Percentiles rank a stretch among this genome's conserved stretches.
phyloP scores from a whole-genome alignment of 345 rosid genomes.

The Leavenworthia alabamica region DNA sequence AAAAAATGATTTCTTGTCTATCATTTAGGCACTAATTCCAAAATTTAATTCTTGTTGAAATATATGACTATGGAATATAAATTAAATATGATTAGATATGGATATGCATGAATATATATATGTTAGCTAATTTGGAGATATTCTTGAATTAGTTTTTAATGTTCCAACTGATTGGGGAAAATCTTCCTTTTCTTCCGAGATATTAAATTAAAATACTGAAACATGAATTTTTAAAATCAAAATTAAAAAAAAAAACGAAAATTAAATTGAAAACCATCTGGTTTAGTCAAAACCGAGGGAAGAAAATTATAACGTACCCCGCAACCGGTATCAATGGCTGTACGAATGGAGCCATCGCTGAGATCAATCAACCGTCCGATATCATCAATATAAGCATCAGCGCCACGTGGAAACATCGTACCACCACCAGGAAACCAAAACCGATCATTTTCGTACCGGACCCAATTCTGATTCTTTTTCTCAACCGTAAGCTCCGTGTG shows the following conservation, averaged over 20 bases:
- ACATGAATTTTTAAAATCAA: neutral
- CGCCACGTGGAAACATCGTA: conserved; percentile 89
- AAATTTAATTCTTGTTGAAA: neutral
- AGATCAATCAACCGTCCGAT: conserved; percentile 75
- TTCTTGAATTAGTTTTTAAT: neutral
- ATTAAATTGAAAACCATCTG: neutral
- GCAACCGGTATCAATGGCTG: conserved; percentile 95
- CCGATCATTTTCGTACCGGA: conserved; percentile 53
- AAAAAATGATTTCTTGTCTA: neutral
- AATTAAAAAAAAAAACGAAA: neutral
- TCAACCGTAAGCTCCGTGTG: conserved; percentile 80
- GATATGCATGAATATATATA: conserved; percentile 11
- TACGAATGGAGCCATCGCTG: conserved; percentile 70
- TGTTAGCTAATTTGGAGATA: conserved; percentile 6
- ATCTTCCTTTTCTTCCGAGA: neutral
- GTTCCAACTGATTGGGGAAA: neutral
- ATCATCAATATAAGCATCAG: conserved; percentile 74
- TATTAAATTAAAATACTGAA: neutral
- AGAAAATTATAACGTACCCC: conserved; percentile 56
- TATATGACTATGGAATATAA: neutral
- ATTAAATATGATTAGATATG: conserved; percentile 1
- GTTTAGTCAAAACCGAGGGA: neutral
- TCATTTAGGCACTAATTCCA: conserved; percentile 6
- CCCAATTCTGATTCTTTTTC: conserved; percentile 91
- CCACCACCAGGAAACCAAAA: conserved; percentile 94